A percentile compares a stretch with the other conserved stretches of the same genome.
phyloP scores from a whole-genome alignment of 2,329 filamentous ascomycete species.

The Pseudocercospora vitis region DNA sequence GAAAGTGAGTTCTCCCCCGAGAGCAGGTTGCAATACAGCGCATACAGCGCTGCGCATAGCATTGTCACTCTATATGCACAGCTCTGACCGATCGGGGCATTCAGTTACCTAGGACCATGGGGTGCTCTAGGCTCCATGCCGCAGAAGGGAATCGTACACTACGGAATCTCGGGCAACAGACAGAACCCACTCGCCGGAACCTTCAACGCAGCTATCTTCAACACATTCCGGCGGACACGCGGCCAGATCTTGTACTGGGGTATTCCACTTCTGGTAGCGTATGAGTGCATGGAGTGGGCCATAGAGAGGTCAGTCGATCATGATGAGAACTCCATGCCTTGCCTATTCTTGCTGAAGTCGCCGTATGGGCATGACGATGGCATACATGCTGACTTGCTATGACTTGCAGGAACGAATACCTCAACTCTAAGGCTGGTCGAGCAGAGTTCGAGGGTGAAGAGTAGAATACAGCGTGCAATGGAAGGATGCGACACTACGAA shows the following conservation, averaged over 20 bases:
- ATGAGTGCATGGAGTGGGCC: constrained; percentile 87
- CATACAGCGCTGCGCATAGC: neutral
- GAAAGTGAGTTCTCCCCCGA: constrained; percentile 38
- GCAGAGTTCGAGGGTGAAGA: constrained; percentile 52
- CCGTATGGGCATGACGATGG: neutral
- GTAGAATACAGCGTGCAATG: constrained; percentile 20
- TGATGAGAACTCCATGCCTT: constrained; percentile 11
- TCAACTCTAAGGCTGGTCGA: constrained; percentile 76
- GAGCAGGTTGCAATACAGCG: too few relatives aligned
- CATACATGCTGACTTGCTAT: constrained; percentile 11
- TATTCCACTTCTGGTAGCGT: constrained; percentile 74
- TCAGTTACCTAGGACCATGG: constrained; percentile 74
- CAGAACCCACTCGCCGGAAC: constrained; percentile 83
- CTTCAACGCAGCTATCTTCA: constrained; percentile 84
- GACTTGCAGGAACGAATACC: constrained; percentile 81
- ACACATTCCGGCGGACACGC: constrained; percentile 84
- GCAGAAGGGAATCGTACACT: constrained; percentile 65
- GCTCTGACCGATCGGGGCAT: too few relatives aligned
- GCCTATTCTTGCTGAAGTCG: neutral
- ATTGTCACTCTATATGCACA: neutral
- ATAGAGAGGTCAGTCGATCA: constrained; percentile 70
- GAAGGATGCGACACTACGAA: neutral
- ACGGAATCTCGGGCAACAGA: constrained; percentile 80
- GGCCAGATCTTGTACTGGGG: constrained; percentile 86
- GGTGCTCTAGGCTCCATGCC: constrained; percentile 62